Base-by-base conservation (phyloP, 2,329 filamentous ascomycete species). In the Podosphaera xanthii region DNA sequence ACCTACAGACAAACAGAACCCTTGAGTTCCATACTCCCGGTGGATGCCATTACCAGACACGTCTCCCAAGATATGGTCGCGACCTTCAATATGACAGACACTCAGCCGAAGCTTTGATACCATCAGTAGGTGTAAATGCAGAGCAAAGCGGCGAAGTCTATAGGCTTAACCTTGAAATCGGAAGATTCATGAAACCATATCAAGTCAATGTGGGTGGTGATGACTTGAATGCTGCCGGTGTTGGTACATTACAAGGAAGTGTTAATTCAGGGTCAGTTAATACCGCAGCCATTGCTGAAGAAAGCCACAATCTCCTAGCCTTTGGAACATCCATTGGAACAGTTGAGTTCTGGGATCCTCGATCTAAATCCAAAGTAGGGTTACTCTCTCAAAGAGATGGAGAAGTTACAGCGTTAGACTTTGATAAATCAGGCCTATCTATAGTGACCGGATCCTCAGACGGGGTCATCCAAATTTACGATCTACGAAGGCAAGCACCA, bases 301-400 rank as follows among this genome's bases (percentile, higher is more conserved):
- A 84, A 48, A 90, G 86, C 55, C 92, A 98, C 70, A 92, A 92
- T 60, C 76, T 98, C 3, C 77, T 90, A 40, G 90, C 91, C 0
- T 98, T 98, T 66, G 92, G 94, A 58, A 98, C 92, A 0, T 90
- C 88, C 2, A 75, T 92, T 60, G 91, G 92, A n/a, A 95, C 91
- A 0, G 87, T 97, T 34, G 92, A 98, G 69, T 91, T 97, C 67
- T 98, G 90, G 87, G 92, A 98, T 69, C 80, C 90, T 0, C 80
- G 92, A 61, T 89, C 86, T 36, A 84, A 88, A 68, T 84, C 84
- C 59, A 78, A 88, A 60, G 85, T 91, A 9, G 90, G 87, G 14
- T 77, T 91, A 22, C 74, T 98, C 1, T 77, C 83, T 10, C 78
- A 76, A 0, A 77, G 82, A 60, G 78, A 82, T 61, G 81, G 80